Conservation (phyloP, 768 basidiomycete genomes). For the Mycena albidolilacea region DNA sequence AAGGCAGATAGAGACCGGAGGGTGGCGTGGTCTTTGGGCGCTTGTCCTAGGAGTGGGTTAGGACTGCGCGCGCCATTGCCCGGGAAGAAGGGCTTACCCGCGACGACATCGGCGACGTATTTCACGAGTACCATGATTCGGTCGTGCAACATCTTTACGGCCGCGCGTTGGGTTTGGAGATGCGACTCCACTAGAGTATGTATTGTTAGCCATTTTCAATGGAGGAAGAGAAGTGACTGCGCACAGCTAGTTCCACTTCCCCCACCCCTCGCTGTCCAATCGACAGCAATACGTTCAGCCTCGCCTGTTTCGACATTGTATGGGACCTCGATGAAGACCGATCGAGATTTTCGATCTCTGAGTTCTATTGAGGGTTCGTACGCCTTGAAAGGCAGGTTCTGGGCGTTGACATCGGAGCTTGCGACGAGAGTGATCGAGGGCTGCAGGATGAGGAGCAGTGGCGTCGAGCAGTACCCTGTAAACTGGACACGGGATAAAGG, state of each 20-base stretch:
- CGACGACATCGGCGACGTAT: slow-evolving; percentile 85
- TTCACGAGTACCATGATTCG: slow-evolving; percentile 89
- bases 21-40: slow-evolving; percentile 83
- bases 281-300: slow-evolving; percentile 98
- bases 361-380: slow-evolving; percentile 94
- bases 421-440: slow-evolving; percentile 64
- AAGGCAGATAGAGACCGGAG: slow-evolving; percentile 90
- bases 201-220: slow-evolving; percentile 4
- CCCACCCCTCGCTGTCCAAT: slow-evolving; percentile 92
- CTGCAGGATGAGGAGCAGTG: slow-evolving; percentile 86
- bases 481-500: slow-evolving; percentile 66
- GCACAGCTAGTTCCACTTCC: slow-evolving; percentile 85
- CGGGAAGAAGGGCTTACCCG: slow-evolving; percentile 62
- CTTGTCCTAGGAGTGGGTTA: slow-evolving; percentile 64
- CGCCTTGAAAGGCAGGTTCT: slow-evolving; percentile 91
- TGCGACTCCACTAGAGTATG: slow-evolving; percentile 84
- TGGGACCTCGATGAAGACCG: slow-evolving; percentile 86
- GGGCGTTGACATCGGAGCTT: slow-evolving; percentile 69
- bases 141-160: slow-evolving; percentile 97
- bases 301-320: slow-evolving; percentile 97
- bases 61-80: background rate
- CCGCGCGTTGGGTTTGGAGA: slow-evolving; percentile 92
- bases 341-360: slow-evolving; percentile 80
- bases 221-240: slow-evolving; percentile 46
- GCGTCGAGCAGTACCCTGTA: slow-evolving; percentile 87